phyloP scores from a whole-genome alignment of 2,329 filamentous ascomycete species.

The Venturia effusa region DNA sequence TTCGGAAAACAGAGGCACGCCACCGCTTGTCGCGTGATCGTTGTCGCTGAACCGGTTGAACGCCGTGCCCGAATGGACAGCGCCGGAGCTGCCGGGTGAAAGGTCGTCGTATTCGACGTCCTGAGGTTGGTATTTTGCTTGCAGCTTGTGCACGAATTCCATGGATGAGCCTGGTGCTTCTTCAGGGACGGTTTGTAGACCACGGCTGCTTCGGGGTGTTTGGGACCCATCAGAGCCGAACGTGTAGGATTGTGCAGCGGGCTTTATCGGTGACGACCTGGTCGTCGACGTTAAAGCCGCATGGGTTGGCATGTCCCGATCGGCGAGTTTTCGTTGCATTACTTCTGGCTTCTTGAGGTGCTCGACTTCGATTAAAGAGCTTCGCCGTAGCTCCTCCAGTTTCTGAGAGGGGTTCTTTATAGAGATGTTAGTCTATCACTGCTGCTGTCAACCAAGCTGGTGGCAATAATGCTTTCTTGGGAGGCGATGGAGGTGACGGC shows the following conservation, averaged over 20 bases:
- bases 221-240: not conserved
- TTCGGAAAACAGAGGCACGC: slow-evolving; percentile 18
- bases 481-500: not conserved
- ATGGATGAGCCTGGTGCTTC: not conserved
- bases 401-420: slow-evolving; percentile 34
- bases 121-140: not conserved
- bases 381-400: slow-evolving; percentile 36
- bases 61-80: not conserved
- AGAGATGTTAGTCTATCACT: slow-evolving; percentile 5
- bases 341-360: slow-evolving; percentile 18
- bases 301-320: slow-evolving; percentile 8
- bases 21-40: slow-evolving; percentile 5
- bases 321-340: not conserved
- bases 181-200: slow-evolving; percentile 4
- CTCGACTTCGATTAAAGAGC: slow-evolving; percentile 32
- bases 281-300: not conserved
- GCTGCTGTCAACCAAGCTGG: slow-evolving; percentile 3
- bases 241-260: not conserved
- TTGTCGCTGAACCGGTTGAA: slow-evolving; percentile 7
- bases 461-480: not conserved
- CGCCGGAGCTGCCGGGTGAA: not conserved
- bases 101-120: not conserved
- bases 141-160: not conserved
- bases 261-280: not conserved
- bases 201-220: not conserved